A percentile compares a stretch with the other conserved stretches of the same genome.
phyloP scores from a whole-genome alignment of 2,329 filamentous ascomycete genomes.

The Beauveria sp. region DNA sequence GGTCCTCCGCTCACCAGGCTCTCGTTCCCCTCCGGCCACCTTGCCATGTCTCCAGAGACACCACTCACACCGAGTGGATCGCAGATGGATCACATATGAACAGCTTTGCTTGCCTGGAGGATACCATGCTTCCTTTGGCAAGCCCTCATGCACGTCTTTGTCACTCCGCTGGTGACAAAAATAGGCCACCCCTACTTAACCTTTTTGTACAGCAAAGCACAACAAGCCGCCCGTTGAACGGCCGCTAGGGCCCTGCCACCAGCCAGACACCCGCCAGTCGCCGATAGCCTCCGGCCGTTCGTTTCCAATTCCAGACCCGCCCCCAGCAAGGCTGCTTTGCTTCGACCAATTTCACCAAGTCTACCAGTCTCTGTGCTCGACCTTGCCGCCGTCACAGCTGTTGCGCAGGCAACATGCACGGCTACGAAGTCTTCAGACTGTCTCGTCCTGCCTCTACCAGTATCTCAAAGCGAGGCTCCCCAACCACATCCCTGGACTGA shows the following conservation, averaged over 20 bases:
- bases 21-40: background rate
- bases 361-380: background rate
- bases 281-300: slow-evolving; percentile 4
- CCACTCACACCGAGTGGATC: slow-evolving; percentile 1
- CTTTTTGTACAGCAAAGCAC: background rate
- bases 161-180: background rate
- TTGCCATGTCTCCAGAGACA: background rate
- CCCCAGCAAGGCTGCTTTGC: background rate
- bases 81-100: background rate
- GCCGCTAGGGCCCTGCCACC: background rate
- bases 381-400: background rate
- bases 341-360: background rate
- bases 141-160: slow-evolving; percentile 4
- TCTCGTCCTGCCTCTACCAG: background rate
- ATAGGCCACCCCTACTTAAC: background rate
- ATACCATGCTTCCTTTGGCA: background rate
- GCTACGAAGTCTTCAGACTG: background rate
- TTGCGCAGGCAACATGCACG: background rate
- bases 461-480: background rate
- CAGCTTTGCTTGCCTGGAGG: background rate
- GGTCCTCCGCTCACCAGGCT: background rate
- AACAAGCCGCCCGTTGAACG: slow-evolving; percentile 4
- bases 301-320: background rate
- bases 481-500: background rate
- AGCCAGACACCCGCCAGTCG: slow-evolving; percentile 6